Conservation (phyloP, 371 early-diverging fungal species). For the Mortierella sp. region DNA sequence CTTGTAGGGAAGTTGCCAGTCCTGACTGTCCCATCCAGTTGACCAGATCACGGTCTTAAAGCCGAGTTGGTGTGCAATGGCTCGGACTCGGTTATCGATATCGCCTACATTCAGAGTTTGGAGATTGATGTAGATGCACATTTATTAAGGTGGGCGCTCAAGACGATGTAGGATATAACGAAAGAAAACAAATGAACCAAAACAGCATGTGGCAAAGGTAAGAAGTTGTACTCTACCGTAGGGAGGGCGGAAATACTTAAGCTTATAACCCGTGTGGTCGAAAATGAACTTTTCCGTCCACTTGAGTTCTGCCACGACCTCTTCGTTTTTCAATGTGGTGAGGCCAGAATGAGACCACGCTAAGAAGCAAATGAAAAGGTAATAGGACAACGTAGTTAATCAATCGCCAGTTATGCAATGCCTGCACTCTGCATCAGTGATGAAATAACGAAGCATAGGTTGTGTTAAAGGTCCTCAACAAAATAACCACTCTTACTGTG, state of each 20-base stretch:
- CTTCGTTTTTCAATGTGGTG: constrained; percentile 68
- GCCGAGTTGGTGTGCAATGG: constrained; percentile 65
- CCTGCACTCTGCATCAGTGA: no score
- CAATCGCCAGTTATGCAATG: no score
- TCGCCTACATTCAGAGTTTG: constrained; percentile 61
- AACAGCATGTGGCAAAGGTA: no score
- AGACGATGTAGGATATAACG: neutral
- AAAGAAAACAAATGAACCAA: no score
- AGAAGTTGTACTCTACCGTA: no score
- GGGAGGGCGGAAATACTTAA: constrained; percentile 70
- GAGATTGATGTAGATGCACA: no score
- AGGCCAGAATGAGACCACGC: constrained; percentile 68
- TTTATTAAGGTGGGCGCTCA: no score
- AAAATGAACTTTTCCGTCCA: constrained; percentile 67
- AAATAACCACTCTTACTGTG: constrained; percentile 57
- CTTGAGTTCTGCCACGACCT: constrained; percentile 74
- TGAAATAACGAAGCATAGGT: no score
- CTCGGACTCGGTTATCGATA: constrained; percentile 73
- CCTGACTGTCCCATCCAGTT: constrained; percentile 48
- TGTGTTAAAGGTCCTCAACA: neutral
- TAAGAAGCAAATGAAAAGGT: neutral
- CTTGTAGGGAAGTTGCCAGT: constrained; percentile 48
- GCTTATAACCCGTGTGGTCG: constrained; percentile 68
- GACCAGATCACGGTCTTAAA: constrained; percentile 60
- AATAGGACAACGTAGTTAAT: neutral